These are phyloP conservation scores for Lentinula raphanica DNA, from an alignment of 768 basidiomycete genomes.

Conservation along the genomic window DNA sequence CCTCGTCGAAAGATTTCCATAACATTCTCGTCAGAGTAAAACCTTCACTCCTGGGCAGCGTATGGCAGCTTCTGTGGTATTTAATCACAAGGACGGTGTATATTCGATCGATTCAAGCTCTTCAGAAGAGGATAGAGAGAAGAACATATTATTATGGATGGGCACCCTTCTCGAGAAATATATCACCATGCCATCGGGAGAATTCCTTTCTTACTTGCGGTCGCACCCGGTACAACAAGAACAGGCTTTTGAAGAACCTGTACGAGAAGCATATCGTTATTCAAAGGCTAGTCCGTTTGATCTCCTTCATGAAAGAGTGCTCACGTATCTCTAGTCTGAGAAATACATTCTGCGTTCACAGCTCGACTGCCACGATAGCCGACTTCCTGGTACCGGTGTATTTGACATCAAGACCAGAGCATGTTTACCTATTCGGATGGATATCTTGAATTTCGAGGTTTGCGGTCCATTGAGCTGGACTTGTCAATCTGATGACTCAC, in stretches of 20 bases:
- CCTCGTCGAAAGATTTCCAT: neutral
- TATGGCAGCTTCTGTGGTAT: slow-evolving; percentile 64
- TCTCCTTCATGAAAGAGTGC: neutral
- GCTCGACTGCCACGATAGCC: slow-evolving; percentile 77
- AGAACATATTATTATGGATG: slow-evolving; percentile 76
- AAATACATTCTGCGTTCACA: slow-evolving; percentile 91
- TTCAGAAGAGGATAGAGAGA: slow-evolving; percentile 36
- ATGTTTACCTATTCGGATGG: slow-evolving; percentile 75
- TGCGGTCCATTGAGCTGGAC: too few species aligned
- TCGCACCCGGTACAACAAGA: slow-evolving; percentile 23
- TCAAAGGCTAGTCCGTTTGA: slow-evolving; percentile 52
- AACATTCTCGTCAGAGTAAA: slow-evolving; percentile 34
- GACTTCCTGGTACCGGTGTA: slow-evolving; percentile 83
- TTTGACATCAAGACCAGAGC: slow-evolving; percentile 98
- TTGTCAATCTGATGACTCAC: too few species aligned
- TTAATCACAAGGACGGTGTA: slow-evolving; percentile 61
- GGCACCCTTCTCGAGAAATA: slow-evolving; percentile 88
- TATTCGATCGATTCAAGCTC: slow-evolving; percentile 63
- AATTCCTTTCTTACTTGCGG: slow-evolving; percentile 57
- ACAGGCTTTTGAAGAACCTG: slow-evolving; percentile 25
- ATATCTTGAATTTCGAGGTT: slow-evolving; percentile 78
- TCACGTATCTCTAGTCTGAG: slow-evolving; percentile 33
- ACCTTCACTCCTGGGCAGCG: slow-evolving; percentile 76
- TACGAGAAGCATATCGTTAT: slow-evolving; percentile 80
- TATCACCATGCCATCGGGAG: slow-evolving; percentile 58